These are phyloP conservation scores for Sugiyamaella smithiae DNA, from an alignment of 805 yeast genomes.

Conservation along the genomic window DNA sequence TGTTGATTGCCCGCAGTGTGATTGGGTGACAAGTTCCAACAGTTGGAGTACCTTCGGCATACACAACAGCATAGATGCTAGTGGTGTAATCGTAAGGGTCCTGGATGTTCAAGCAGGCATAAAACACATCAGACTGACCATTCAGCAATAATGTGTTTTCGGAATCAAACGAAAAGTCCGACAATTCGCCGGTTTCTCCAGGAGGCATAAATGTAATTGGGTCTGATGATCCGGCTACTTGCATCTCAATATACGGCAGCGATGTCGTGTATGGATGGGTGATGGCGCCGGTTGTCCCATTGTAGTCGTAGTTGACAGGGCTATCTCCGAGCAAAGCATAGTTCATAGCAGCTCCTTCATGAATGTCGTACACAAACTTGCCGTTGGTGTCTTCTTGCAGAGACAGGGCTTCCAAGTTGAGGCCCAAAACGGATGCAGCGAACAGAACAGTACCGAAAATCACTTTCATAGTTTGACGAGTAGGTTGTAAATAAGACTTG, in stretches of 20 bases:
- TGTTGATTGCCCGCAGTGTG: too few relatives aligned
- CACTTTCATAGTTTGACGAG: not conserved
- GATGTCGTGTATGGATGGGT: not conserved
- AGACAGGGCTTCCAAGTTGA: conserved; percentile 14
- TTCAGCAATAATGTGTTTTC: conserved; percentile 3
- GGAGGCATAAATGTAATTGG: not conserved
- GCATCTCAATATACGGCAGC: not conserved
- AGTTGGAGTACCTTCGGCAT: not conserved
- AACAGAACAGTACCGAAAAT: conserved; percentile 22
- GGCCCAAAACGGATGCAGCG: conserved; percentile 11
- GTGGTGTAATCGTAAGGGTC: conserved; percentile 39
- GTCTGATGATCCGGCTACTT: not conserved
- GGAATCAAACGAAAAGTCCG: conserved; percentile 24
- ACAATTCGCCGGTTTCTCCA: not conserved
- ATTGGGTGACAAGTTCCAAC: not conserved
- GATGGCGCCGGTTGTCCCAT: not conserved
- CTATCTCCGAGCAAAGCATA: conserved; percentile 28
- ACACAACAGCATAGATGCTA: not conserved
- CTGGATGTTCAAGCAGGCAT: conserved; percentile 41
- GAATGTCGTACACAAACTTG: conserved; percentile 24
- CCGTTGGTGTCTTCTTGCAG: conserved; percentile 1
- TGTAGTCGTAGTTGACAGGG: not conserved
- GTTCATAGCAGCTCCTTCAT: conserved; percentile 46
- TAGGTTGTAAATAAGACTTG: too few relatives aligned
- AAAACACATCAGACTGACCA: conserved; percentile 24